Base-by-base conservation (phyloP, 257 asterid species). In the Penstemon barbatus region DNA sequence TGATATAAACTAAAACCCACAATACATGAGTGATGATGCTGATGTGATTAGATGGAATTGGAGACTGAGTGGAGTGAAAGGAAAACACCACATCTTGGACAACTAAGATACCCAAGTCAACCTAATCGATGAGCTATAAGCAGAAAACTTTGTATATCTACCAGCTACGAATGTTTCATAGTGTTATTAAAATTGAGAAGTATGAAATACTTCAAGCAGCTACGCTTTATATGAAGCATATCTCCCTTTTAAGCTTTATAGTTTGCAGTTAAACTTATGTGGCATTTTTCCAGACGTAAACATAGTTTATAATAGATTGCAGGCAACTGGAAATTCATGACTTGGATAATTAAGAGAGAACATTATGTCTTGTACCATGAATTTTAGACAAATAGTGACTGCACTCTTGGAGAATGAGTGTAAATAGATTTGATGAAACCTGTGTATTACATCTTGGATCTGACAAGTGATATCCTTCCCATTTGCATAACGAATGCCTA, bases 1-100 rank as follows among this genome's bases (percentile, higher is more conserved):
- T 66, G 71, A 41, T 69, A 54, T 53, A 59, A 25, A 12, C 52
- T 60, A 59, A 38, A 39, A 40, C 75, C 75, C 11, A 56, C 15
- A 15, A 36, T 61, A 54, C n/a, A 25, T 39, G 37, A 42, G 51
- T 61, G 70, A 44, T 37, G 44, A 66, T 45, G 69, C 57, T 63
- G 18, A 53, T 62, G 52, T 42, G 65, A 52, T 42, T 4, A 70
- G 38, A 4, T 42, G 67, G 13, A 44, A n/a, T 13, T 11, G 15
- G 60, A 65, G 43, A 67, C 44, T 46, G 19, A 10, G 19, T 52
- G 41, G 56, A 57, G 66, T 63, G 62, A 40, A 68, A 68, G 6
- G 51, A n/a, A 37, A 33, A 37, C 56, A 46, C 57, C 51, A 42
- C 50, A 58, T 41, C 51, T 58, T 8, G 8, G 46, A 41, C 59